Conservation (phyloP, 768 basidiomycete species). For the Lepiota brunneoincarnata region DNA sequence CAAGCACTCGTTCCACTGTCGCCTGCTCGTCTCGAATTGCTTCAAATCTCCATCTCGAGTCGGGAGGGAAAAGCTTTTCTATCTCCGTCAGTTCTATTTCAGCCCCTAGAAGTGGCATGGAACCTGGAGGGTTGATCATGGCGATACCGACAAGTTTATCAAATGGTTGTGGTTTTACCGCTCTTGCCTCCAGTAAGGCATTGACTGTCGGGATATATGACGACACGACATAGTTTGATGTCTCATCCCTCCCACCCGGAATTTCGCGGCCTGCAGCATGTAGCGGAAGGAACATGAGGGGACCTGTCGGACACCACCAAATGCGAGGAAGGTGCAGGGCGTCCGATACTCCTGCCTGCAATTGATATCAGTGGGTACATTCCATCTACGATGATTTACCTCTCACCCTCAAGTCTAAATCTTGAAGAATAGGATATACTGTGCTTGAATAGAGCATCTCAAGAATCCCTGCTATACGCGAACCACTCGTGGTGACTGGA, state of each 20-base stretch:
- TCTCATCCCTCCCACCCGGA: not conserved
- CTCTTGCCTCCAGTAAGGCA: too few relatives aligned
- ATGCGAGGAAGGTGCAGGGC: not conserved
- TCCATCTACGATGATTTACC: not conserved
- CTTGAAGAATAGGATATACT: slow-evolving; percentile 1
- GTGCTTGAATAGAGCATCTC: not conserved
- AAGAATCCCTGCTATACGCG: too few relatives aligned
- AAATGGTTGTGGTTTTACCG: too few relatives aligned
- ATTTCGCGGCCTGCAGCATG: slow-evolving; percentile 6
- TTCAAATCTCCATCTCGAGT: too few relatives aligned
- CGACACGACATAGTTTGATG: not conserved
- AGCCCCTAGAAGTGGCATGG: too few relatives aligned
- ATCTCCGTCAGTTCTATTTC: too few relatives aligned
- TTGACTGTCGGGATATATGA: not conserved
- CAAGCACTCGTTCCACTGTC: too few relatives aligned
- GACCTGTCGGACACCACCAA: slow-evolving; percentile 12
- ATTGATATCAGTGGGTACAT: not conserved
- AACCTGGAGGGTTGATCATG: too few relatives aligned
- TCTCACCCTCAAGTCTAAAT: slow-evolving; percentile 1
- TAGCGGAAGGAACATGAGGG: slow-evolving; percentile 6
- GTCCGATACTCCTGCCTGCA: not conserved
- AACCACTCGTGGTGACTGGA: too few relatives aligned
- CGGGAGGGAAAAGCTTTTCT: too few relatives aligned
- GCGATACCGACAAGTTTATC: too few relatives aligned
- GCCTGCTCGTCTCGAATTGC: too few relatives aligned